Evolutionary conservation across 345 rosid genomes (phyloP), one percentile per base, ranked within the genome.

Genomic region (Brassica incana): DNA sequence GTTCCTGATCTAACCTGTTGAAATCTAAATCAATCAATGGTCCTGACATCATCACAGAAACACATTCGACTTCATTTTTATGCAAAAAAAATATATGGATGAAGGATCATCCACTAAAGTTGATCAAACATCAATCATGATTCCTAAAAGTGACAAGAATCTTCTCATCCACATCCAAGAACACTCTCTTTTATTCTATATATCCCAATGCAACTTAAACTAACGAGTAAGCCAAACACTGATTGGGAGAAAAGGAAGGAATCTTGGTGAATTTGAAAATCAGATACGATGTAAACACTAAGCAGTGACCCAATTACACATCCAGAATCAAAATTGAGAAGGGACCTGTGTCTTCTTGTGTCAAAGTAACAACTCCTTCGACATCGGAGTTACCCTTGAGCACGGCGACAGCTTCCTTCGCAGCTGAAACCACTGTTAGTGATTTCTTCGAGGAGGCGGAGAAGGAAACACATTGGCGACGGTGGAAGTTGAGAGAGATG

Each of bases 1-100:
- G 99, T 95, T 75, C 99, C 97, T 18, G 95, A 97, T 80, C 97
- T 97, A 84, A 95, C 94, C 99, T 94, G 80, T 27, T 20, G 86
- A 40, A 16, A 63, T 10, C 61, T 38, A 45, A 32, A 14, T 52
- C 5, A 6, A 54, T 5, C 54, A 50, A 50, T 48, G 5, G 5
- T 1, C 15, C 6, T 59, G 52, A 43, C 64, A 67, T 67, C 43
- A 73, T 67, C 73, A 66, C 16, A 67, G 8, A 23, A 73, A 38
- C 65, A 50, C 65, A 36, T 62, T 18, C 33, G 43, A 38, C 48
- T 63, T 3, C 20, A n/a, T 64, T 2, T 65, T 11, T 11, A 78
- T 54, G 36, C 67, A 15, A 56, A 16, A 78, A 65, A 16, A 78
- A 65, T 58, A 65, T 58, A 2, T 32, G 33, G 33, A 32, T 32